Conservation (phyloP, 176 grass and related monocot species). For the Luzula sylvatica region DNA sequence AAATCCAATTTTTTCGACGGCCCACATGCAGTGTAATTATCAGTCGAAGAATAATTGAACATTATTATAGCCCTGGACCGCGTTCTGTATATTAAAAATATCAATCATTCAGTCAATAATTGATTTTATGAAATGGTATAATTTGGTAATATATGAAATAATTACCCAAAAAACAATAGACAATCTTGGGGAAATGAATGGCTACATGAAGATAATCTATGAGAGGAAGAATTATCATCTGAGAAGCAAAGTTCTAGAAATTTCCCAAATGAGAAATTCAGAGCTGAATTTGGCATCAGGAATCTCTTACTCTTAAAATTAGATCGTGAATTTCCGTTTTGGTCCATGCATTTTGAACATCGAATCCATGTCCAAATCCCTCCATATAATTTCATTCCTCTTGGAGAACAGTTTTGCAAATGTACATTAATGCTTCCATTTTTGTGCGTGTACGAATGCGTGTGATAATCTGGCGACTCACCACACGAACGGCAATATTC, state of each 20-base stretch:
- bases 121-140: not conserved
- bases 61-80: constrained; percentile 66
- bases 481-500: constrained; percentile 57
- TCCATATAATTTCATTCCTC: constrained; percentile 30
- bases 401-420: constrained; percentile 43
- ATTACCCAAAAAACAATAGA: constrained; percentile 90
- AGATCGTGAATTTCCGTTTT: constrained; percentile 15
- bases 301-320: constrained; percentile 50
- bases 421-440: constrained; percentile 71
- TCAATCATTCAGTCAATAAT: constrained; percentile 13
- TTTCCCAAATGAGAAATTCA: constrained; percentile 83
- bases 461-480: constrained; percentile 63
- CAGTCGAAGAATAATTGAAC: constrained; percentile 75
- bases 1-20: constrained; percentile 66
- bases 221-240: constrained; percentile 45
- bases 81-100: constrained; percentile 36
- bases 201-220: constrained; percentile 72
- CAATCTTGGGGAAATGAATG: constrained; percentile 85
- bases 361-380: constrained; percentile 97
- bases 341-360: constrained; percentile 64
- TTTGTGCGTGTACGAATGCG: constrained; percentile 76
- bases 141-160: not conserved
- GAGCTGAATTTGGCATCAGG: constrained; percentile 58
- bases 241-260: constrained; percentile 97
- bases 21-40: constrained; percentile 76